These are phyloP conservation scores for Exophiala dermatitidis DNA, from an alignment of 2,329 filamentous ascomycete genomes.

Conservation along the genomic window DNA sequence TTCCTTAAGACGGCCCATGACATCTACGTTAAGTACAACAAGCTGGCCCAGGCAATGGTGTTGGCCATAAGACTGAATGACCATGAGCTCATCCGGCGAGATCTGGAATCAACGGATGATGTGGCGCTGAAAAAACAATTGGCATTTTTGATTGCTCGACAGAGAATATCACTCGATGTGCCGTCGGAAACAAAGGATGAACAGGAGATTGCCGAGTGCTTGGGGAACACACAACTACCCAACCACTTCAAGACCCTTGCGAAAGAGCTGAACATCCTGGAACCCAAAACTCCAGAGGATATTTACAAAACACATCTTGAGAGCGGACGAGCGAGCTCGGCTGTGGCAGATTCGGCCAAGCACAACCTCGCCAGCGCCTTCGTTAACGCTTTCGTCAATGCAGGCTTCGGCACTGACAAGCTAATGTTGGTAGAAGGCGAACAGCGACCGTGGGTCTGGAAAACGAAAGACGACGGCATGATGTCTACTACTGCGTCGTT, in stretches of 20 bases:
- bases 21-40: constrained; percentile 89
- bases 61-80: constrained; percentile 92
- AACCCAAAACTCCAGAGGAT: constrained; percentile 94
- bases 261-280: constrained; percentile 93
- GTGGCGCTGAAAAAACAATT: constrained; percentile 83
- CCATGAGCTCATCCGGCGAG: constrained; percentile 68
- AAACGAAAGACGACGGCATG: constrained; percentile 98
- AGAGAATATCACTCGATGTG: constrained; percentile 75
- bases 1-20: constrained; percentile 89
- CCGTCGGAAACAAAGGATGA: constrained; percentile 59
- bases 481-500: constrained; percentile 90
- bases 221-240: constrained; percentile 79
- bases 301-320: constrained; percentile 99
- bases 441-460: constrained; percentile 95
- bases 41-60: constrained; percentile 86
- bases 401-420: constrained; percentile 91
- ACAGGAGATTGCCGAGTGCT: constrained; percentile 67
- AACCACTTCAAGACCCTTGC: constrained; percentile 90
- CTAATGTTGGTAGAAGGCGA: constrained; percentile 90
- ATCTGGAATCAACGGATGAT: constrained; percentile 74
- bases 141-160: constrained; percentile 83
- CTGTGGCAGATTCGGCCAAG: constrained; percentile 87
- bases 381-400: constrained; percentile 95
- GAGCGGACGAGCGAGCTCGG: constrained; percentile 85
- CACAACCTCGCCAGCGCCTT: constrained; percentile 95